Evolutionary conservation across 148 eudicot species (phyloP).

Genomic region (Mesembryanthemum crystallinum): DNA sequence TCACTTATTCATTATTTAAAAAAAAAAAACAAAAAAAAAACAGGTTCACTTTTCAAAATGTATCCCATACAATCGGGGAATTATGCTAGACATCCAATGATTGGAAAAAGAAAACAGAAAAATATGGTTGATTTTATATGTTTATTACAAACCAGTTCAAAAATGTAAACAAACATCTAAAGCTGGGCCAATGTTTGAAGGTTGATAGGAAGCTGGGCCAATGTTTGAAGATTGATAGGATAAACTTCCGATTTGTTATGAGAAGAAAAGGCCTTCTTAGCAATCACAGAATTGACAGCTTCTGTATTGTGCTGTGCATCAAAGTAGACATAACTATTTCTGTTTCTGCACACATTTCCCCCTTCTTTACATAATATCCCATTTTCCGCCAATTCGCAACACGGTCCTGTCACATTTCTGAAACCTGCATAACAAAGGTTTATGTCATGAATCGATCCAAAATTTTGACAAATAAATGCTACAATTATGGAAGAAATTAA

Average conservation of each 20-base stretch:
- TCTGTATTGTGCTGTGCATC: slow-evolving; percentile 38
- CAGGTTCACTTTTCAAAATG: no score
- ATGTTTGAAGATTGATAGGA: slow-evolving; percentile 27
- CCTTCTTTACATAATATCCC: slow-evolving; percentile 21
- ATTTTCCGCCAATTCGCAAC: slow-evolving; percentile 27
- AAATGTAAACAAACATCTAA: neutral
- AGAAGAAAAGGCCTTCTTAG: slow-evolving; percentile 29
- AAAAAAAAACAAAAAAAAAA: no score
- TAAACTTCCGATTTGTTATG: slow-evolving; percentile 15
- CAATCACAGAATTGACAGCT: slow-evolving; percentile 29
- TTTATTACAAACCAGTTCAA: no score
- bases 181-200: slow-evolving; percentile 19
- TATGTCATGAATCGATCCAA: no score
- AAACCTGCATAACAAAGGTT: slow-evolving; percentile 26
- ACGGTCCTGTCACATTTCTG: slow-evolving; percentile 16
- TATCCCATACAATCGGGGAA: no score
- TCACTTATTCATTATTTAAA: no score
- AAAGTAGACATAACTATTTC: slow-evolving; percentile 28
- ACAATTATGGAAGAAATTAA: neutral
- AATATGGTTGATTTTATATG: no score
- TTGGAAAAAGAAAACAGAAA: no score
- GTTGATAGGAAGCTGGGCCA: slow-evolving; percentile 28
- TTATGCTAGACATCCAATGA: no score
- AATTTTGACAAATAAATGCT: neutral
- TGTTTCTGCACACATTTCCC: slow-evolving; percentile 25